phyloP scores from a whole-genome alignment of 1,284 basidiomycete genomes.

The Sphaerobolus stellatus region DNA sequence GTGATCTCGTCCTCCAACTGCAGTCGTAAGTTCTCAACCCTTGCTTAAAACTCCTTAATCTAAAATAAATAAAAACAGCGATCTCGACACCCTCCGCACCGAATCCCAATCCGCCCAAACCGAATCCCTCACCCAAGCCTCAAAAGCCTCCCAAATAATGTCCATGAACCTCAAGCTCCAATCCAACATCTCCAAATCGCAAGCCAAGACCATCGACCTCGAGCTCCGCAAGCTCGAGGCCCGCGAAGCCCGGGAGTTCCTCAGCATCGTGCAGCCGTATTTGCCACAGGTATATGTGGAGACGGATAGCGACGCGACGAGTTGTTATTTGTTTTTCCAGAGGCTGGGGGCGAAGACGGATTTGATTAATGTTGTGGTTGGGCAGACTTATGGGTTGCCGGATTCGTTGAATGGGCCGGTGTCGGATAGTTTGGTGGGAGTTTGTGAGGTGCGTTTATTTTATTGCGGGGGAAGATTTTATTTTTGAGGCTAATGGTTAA shows the following conservation, averaged over 20 bases:
- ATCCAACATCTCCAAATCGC: constrained; percentile 84
- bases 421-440: constrained; percentile 79
- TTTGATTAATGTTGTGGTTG: constrained; percentile 78
- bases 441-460: constrained; percentile 72
- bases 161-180: constrained; percentile 92
- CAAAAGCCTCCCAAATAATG: constrained; percentile 72
- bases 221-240: constrained; percentile 85
- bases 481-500: not conserved
- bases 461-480: not conserved
- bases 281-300: constrained; percentile 84
- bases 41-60: not conserved
- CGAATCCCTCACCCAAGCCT: constrained; percentile 72
- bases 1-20: constrained; percentile 82
- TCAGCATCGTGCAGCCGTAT: constrained; percentile 80
- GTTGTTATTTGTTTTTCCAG: constrained; percentile 88
- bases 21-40: constrained; percentile 57
- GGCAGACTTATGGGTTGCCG: constrained; percentile 78
- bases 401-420: constrained; percentile 78
- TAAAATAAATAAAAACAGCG: constrained; percentile 46
- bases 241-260: constrained; percentile 73
- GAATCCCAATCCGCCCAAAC: constrained; percentile 83
- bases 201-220: constrained; percentile 83
- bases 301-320: constrained; percentile 82
- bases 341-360: constrained; percentile 83
- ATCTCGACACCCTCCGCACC: constrained; percentile 77